Conservation (phyloP, 2,329 filamentous ascomycete species). For the Keithomyces neogunnii region DNA sequence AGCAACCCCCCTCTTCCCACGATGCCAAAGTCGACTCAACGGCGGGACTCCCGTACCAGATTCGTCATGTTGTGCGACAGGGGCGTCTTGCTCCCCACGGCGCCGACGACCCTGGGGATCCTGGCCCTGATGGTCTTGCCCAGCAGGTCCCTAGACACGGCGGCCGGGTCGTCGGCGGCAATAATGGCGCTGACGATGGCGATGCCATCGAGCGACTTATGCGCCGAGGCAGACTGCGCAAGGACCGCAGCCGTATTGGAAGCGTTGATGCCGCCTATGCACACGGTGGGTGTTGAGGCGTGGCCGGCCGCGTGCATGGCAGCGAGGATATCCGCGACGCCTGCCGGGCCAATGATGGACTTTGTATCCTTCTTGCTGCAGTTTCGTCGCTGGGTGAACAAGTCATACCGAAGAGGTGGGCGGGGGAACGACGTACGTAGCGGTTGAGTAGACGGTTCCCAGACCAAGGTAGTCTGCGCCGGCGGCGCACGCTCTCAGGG, state of each 20-base stretch:
- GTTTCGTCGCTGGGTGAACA: background rate
- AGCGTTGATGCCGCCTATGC: conserved; percentile 81
- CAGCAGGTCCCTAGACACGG: conserved; percentile 51
- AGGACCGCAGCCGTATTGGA: conserved; percentile 67
- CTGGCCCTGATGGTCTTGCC: conserved; percentile 39
- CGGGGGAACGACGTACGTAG: conserved; percentile 48
- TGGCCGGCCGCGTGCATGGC: conserved; percentile 42
- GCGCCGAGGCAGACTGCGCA: conserved; percentile 48
- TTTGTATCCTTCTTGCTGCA: conserved; percentile 78
- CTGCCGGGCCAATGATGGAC: conserved; percentile 45
- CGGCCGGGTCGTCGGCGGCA: conserved; percentile 57
- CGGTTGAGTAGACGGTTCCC: conserved; percentile 79
- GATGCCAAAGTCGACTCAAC: background rate
- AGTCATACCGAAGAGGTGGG: background rate
- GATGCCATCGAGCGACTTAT: conserved; percentile 65
- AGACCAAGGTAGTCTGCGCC: conserved; percentile 91
- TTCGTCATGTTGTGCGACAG: conserved; percentile 98
- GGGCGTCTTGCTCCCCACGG: conserved; percentile 56
- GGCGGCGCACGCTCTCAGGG: conserved; percentile 57
- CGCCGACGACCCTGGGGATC: conserved; percentile 42
- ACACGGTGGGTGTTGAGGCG: conserved; percentile 54
- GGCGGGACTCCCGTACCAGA: conserved; percentile 36
- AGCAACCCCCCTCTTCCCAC: background rate
- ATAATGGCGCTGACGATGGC: conserved; percentile 89
- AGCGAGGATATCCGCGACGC: conserved; percentile 44